phyloP scores from a whole-genome alignment of 1,139 yeast species.

The Saccharomyces hybrid region DNA sequence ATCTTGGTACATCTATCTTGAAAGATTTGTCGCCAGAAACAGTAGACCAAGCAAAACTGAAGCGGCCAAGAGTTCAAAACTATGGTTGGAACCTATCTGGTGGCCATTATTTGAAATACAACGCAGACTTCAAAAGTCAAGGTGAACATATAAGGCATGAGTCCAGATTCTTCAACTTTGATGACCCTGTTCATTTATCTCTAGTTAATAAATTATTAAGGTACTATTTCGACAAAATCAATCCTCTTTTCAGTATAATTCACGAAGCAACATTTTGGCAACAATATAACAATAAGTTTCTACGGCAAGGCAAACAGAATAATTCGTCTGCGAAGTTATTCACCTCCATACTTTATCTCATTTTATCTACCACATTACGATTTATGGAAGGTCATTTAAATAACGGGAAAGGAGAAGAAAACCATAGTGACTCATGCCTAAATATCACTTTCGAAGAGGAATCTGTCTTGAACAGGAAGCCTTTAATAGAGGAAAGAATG shows the following conservation, averaged over 20 bases:
- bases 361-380: constrained; percentile 47
- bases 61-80: constrained; percentile 49
- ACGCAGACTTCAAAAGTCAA: constrained; percentile 12
- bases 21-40: constrained; percentile 35
- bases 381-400: constrained; percentile 37
- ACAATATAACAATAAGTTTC: constrained; percentile 34
- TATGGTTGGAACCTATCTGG: constrained; percentile 67
- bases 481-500: constrained; percentile 40
- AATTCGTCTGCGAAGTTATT: constrained; percentile 37
- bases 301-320: constrained; percentile 24
- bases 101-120: constrained; percentile 41
- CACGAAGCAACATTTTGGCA: constrained; percentile 50
- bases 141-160: background rate
- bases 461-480: background rate
- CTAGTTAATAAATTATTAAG: constrained; percentile 29
- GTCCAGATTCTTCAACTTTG: constrained; percentile 8
- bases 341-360: constrained; percentile 44
- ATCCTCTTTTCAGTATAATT: constrained; percentile 48
- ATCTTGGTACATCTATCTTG: constrained; percentile 39
- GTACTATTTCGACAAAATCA: constrained; percentile 42
- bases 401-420: constrained; percentile 9
- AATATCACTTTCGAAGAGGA: constrained; percentile 31
- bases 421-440: constrained; percentile 7
- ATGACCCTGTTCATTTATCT: constrained; percentile 12
- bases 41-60: constrained; percentile 34